Conservation (phyloP, 768 basidiomycete genomes). For the Psilocybe subaeruginosa region DNA sequence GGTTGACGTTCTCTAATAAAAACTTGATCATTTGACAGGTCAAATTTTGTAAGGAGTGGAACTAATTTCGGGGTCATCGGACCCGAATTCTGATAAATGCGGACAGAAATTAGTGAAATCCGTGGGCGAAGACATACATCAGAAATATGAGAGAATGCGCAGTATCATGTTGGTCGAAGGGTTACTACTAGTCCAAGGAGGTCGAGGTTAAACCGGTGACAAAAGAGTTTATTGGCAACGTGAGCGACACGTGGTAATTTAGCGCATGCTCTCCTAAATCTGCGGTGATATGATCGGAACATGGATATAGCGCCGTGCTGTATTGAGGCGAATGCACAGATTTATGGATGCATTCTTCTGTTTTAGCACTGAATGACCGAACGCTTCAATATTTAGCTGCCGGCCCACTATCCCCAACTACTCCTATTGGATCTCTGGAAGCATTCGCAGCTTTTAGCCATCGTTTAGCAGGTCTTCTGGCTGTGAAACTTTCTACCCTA, state of each 20-base stretch:
- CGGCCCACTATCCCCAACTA: no score
- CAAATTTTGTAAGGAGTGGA: neutral
- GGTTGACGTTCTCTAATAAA: neutral
- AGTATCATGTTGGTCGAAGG: no score
- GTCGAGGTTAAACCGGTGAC: neutral
- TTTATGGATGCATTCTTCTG: no score
- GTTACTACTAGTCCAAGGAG: neutral
- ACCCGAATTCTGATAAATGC: neutral
- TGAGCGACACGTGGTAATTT: slow-evolving; percentile 8
- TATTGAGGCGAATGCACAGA: no score
- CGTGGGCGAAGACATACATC: neutral
- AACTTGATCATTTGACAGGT: neutral
- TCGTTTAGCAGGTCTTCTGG: no score
- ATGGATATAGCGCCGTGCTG: no score
- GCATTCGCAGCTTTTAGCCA: no score
- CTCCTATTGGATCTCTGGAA: no score
- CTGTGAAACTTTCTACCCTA: no score
- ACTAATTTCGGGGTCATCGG: neutral
- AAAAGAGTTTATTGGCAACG: neutral
- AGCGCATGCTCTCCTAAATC: slow-evolving; percentile 3
- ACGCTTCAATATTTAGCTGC: no score
- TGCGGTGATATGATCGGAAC: no score
- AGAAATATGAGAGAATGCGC: neutral
- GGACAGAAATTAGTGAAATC: neutral
- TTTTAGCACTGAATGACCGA: no score